Conservation (phyloP, 192 early-diverging fungal genomes). For the Entomortierella beljakovae region DNA sequence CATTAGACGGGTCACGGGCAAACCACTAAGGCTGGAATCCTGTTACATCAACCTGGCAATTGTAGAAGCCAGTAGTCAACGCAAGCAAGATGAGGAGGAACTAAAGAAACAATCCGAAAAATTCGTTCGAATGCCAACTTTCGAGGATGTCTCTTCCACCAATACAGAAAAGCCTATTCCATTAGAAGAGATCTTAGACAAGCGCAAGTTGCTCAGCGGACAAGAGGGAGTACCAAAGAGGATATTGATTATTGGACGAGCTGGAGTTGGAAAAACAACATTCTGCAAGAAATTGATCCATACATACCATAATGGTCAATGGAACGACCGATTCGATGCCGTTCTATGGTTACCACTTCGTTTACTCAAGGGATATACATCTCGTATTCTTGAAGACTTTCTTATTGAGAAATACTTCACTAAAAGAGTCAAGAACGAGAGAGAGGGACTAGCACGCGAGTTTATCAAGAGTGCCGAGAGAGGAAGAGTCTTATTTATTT, state of each 20-base stretch:
- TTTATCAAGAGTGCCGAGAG: neutral
- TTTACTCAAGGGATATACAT: neutral
- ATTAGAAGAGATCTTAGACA: slow-evolving; percentile 15
- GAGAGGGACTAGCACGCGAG: neutral
- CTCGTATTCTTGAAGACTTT: slow-evolving; percentile 2
- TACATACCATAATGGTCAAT: slow-evolving; percentile 4
- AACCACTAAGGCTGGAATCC: slow-evolving; percentile 2
- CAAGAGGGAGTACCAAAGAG: slow-evolving; percentile 4
- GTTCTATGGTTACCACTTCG: slow-evolving; percentile 30
- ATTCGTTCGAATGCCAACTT: slow-evolving; percentile 19
- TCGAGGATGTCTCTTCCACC: neutral
- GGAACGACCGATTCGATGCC: slow-evolving; percentile 17
- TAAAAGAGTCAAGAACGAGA: neutral
- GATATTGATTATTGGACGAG: slow-evolving; percentile 28
- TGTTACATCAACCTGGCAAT: slow-evolving; percentile 30
- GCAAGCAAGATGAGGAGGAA: slow-evolving; percentile 15
- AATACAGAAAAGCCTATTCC: slow-evolving; percentile 3
- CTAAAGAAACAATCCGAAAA: slow-evolving; percentile 12
- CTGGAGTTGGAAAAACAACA: slow-evolving; percentile 35
- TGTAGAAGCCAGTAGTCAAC: slow-evolving; percentile 16
- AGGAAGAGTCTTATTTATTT: slow-evolving; percentile 20
- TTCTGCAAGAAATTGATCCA: slow-evolving; percentile 28
- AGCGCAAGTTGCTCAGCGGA: slow-evolving; percentile 18
- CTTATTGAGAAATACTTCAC: neutral
- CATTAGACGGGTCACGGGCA: slow-evolving; percentile 9